Base-by-base conservation (phyloP, 1,139 yeast genomes). In the Debaryomyces robertsiae region DNA sequence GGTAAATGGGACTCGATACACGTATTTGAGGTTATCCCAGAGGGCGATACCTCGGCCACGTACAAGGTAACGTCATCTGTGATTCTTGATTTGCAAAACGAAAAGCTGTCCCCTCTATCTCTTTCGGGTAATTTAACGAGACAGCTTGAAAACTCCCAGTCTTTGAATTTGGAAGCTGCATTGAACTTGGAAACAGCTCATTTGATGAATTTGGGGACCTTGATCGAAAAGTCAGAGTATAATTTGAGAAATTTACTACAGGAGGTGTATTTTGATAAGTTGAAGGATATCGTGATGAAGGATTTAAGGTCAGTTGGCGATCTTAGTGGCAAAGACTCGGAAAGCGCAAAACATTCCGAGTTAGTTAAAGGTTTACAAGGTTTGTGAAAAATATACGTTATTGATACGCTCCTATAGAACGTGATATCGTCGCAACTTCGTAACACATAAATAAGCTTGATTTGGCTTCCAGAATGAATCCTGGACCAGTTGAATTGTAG, bases 261-360 rank as follows among this genome's bases (percentile, higher is more conserved):
- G 60, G 96, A 89, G 48, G 98, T 93, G 19, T 93, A 93, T 61
- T 93, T 93, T 58, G 98, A 95, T 56, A 93, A 93, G 68, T 87
- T 96, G 27, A 82, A 88, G 57, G 97, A 91, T 58, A 83, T 91
- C 39, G 67, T 88, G 51, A 65, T 71, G 55, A 73, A 70, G 38
- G 95, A 87, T 57, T 70, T 88, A 53, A 74, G 95, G 55, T 74
- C 84, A 7, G 58, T 76, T 27, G 76, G 76, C 7, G 73, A 69
- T 35, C 52, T 70, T 28, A 57, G 63, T 5, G 64, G 59, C 4
- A 69, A 69, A 48, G 65, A 63, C 31, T 64, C 58, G 16, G 80
- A 74, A 34, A 65, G 60, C 43, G 50, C 52, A 38, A 74, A 60
- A 53, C 86, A 81, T 29, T 55, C 69, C 13, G 79, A 77, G 44